phyloP scores from a whole-genome alignment of 1,139 yeast genomes.

The Saccharomyces pastorianus region DNA sequence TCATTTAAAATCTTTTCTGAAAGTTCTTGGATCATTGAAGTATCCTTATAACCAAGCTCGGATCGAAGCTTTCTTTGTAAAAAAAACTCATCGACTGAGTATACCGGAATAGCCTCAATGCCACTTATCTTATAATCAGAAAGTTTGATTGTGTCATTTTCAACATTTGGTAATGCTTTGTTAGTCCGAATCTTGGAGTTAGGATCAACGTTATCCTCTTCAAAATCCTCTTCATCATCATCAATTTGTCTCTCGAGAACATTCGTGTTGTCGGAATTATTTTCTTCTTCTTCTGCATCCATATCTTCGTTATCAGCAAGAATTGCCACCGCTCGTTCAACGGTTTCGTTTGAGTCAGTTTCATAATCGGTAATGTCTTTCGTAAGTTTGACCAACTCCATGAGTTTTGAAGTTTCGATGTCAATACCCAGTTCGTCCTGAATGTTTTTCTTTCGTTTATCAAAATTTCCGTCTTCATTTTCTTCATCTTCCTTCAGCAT shows the following conservation, averaged over 20 bases:
- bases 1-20: background rate
- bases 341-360: constrained; percentile 18
- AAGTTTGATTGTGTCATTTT: constrained; percentile 9
- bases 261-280: constrained; percentile 18
- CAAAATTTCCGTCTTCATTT: constrained; percentile 34
- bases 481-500: constrained; percentile 40
- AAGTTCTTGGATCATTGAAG: background rate
- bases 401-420: constrained; percentile 38
- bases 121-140: constrained; percentile 8
- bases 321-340: constrained; percentile 23
- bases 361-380: constrained; percentile 47
- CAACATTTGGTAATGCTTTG: constrained; percentile 10
- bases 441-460: constrained; percentile 33
- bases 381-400: constrained; percentile 45
- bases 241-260: constrained; percentile 27
- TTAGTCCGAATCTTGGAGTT: constrained; percentile 3
- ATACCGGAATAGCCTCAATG: constrained; percentile 20
- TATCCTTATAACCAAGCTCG: background rate
- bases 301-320: constrained; percentile 28
- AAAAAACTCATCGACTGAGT: constrained; percentile 46
- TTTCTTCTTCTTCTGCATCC: constrained; percentile 31
- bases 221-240: constrained; percentile 20
- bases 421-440: constrained; percentile 43
- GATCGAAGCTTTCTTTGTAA: constrained; percentile 35
- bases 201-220: constrained; percentile 3